Evolutionary conservation across 2,329 filamentous ascomycete genomes (phyloP).

Genomic region (Clarireedia homoeocarpa): DNA sequence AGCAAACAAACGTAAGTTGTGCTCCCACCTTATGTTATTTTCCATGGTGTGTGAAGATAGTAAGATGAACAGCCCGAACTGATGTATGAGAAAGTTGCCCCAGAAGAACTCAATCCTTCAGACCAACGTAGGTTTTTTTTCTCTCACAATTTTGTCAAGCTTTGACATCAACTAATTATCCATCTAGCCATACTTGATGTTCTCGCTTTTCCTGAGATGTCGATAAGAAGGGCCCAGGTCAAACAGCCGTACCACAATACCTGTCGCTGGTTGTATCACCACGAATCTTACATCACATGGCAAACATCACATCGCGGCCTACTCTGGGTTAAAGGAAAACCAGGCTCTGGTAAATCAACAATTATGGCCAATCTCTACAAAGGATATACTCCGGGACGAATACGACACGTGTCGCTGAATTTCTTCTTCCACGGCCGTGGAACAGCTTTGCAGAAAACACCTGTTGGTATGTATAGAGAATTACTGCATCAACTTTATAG

Average conservation of each 20-base stretch:
- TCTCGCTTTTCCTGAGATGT: conserved; percentile 28
- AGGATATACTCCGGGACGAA: background rate
- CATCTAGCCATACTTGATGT: conserved; percentile 7
- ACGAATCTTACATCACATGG: conserved; percentile 25
- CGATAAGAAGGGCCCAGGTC: conserved; percentile 23
- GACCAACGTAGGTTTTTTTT: background rate
- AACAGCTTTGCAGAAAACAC: conserved; percentile 27
- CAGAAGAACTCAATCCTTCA: background rate
- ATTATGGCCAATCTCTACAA: conserved; percentile 27
- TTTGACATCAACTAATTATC: background rate
- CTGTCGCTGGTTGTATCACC: conserved; percentile 29
- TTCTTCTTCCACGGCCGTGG: conserved; percentile 35
- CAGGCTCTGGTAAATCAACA: conserved; percentile 35
- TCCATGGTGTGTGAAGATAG: too few relatives aligned
- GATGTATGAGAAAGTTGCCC: background rate
- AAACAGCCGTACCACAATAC: conserved; percentile 21
- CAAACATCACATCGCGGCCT: conserved; percentile 12
- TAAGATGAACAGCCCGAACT: too few relatives aligned
- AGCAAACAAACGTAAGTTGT: background rate
- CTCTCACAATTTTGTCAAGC: background rate
- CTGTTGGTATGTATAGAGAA: conserved; percentile 31
- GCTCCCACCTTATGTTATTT: background rate
- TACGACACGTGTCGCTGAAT: background rate
- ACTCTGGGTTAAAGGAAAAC: conserved; percentile 36
- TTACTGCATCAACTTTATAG: conserved; percentile 26